These are phyloP conservation scores for Glebionis coronaria DNA, from an alignment of 129 eudicot genomes.

Conservation along the genomic window DNA sequence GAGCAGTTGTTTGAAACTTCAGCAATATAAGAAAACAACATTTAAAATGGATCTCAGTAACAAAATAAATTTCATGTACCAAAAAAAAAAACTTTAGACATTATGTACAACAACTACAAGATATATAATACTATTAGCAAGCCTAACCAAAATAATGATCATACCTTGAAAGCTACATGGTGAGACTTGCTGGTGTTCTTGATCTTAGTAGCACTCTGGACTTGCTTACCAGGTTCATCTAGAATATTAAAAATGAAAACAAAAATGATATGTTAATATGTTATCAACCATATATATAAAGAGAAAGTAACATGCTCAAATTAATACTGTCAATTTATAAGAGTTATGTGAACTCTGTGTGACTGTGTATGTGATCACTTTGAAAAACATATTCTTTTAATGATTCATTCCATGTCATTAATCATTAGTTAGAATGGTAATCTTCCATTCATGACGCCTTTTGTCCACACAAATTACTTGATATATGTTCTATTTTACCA, in stretches of 20 bases:
- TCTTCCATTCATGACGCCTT: no score
- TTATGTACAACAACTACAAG: background rate
- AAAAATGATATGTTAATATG: background rate
- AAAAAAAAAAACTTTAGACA: constrained; percentile 11
- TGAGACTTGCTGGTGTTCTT: constrained; percentile 98
- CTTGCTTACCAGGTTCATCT: constrained; percentile 99
- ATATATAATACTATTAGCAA: background rate
- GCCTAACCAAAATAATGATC: constrained; percentile 4
- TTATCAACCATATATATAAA: background rate
- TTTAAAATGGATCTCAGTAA: constrained; percentile 13
- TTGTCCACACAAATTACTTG: no score
- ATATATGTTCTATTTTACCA: no score
- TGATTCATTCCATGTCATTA: no score
- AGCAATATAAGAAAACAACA: constrained; percentile 27
- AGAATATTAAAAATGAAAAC: constrained; percentile 20
- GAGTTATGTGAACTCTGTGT: no score
- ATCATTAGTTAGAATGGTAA: no score
- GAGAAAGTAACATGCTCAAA: constrained; percentile 4
- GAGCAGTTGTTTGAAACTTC: constrained; percentile 98
- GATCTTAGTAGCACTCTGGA: constrained; percentile 84
- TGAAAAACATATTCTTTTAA: no score
- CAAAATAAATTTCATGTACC: background rate
- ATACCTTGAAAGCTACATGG: constrained; percentile 99
- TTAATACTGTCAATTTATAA: constrained; percentile 4
- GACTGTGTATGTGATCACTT: no score